Conservation (phyloP, 2,329 filamentous ascomycete genomes). For the Verticillium klebahnii region DNA sequence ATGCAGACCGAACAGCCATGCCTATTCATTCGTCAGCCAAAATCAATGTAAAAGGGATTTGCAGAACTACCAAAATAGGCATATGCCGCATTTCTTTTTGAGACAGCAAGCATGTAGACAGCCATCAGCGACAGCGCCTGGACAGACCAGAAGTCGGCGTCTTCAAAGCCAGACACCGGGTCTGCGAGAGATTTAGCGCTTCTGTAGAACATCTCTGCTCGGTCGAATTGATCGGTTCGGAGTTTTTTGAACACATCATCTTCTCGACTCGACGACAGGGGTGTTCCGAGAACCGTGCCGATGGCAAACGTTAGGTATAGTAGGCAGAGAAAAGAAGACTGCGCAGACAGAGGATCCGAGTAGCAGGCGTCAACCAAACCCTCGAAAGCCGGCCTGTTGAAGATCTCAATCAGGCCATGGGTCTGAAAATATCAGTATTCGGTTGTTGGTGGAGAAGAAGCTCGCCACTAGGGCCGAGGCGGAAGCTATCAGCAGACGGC, state of each 20-base stretch:
- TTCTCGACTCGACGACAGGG: conserved; percentile 42
- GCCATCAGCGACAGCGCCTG: conserved; percentile 61
- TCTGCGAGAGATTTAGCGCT: conserved; percentile 50
- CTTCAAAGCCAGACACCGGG: conserved; percentile 46
- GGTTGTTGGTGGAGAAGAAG: conserved; percentile 42
- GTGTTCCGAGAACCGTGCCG: conserved; percentile 54
- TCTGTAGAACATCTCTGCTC: conserved; percentile 59
- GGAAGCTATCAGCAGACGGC: neutral
- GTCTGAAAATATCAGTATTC: neutral
- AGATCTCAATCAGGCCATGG: conserved; percentile 55
- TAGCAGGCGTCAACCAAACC: conserved; percentile 49
- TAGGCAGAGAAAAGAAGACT: conserved; percentile 50
- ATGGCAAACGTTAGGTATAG: conserved; percentile 60
- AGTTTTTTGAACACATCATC: conserved; percentile 47
- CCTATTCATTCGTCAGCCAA: conserved; percentile 28
- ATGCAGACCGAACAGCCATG: conserved; percentile 59
- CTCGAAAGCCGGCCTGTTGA: conserved; percentile 47
- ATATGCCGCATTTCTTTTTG: conserved; percentile 60
- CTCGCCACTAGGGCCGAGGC: neutral
- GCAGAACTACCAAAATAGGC: conserved; percentile 45
- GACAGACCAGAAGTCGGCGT: conserved; percentile 61
- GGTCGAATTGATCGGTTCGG: conserved; percentile 39
- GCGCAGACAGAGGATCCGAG: conserved; percentile 42
- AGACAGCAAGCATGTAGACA: conserved; percentile 57
- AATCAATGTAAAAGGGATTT: neutral